A percentile compares a stretch with the other conserved stretches of the same genome.
phyloP scores from a whole-genome alignment of 208 protist genomes.

The Trypanosoma caninum region DNA sequence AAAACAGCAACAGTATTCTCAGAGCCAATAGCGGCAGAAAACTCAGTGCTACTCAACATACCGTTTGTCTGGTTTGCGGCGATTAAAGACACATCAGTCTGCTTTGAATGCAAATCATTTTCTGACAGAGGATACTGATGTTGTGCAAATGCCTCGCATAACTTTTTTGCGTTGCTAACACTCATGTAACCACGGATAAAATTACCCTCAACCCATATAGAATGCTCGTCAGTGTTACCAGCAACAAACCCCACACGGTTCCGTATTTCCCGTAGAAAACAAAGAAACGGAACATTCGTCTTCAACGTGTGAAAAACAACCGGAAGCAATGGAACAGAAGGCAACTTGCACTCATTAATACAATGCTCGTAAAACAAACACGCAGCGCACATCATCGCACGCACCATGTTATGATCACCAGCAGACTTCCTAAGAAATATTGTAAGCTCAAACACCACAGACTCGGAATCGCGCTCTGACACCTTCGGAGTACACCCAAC shows the following conservation, averaged over 20 bases:
- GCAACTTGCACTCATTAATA: constrained; percentile 24
- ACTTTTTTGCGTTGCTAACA: constrained; percentile 16
- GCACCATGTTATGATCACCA: constrained; percentile 70
- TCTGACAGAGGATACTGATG: constrained; percentile 35
- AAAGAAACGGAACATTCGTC: constrained; percentile 76
- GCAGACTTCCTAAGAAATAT: constrained; percentile 70
- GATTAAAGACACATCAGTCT: not conserved
- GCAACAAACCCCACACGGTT: constrained; percentile 28
- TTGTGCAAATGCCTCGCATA: constrained; percentile 25
- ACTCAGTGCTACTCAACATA: not conserved
- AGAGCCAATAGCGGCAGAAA: not conserved
- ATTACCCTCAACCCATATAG: constrained; percentile 38
- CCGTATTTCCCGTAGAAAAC: constrained; percentile 69
- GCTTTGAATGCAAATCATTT: constrained; percentile 15
- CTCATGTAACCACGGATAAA: constrained; percentile 34
- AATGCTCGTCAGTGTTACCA: constrained; percentile 13
- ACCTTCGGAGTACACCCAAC: constrained; percentile 15
- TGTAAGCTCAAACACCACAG: constrained; percentile 26
- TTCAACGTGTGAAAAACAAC: constrained; percentile 35
- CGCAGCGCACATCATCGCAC: constrained; percentile 46
- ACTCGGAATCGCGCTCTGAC: not conserved
- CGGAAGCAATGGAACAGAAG: constrained; percentile 20
- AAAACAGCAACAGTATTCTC: not conserved
- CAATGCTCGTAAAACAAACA: constrained; percentile 53
- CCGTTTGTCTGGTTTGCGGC: not conserved